phyloP scores from a whole-genome alignment of 768 basidiomycete species.

The Suillus plorans region DNA sequence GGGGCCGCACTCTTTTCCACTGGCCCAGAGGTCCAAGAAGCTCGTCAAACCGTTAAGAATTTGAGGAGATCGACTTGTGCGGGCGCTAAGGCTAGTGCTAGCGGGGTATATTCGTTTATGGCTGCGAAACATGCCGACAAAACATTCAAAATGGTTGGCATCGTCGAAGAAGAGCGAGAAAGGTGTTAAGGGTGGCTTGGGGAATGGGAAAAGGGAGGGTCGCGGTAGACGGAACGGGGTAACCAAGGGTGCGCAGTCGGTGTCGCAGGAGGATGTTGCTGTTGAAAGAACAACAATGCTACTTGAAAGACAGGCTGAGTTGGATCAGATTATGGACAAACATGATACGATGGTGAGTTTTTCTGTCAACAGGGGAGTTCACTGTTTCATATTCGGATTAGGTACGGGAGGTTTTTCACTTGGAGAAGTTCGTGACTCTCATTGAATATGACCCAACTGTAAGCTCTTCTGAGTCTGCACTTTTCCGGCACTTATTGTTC shows the following conservation, averaged over 20 bases:
- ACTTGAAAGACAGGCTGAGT: slow-evolving; percentile 54
- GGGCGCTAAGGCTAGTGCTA: slow-evolving; percentile 10
- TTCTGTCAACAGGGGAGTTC: background rate
- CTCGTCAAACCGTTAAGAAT: slow-evolving; percentile 62
- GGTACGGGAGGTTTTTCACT: slow-evolving; percentile 88
- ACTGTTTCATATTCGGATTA: slow-evolving; percentile 27
- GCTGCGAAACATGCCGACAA: slow-evolving; percentile 22
- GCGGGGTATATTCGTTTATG: slow-evolving; percentile 1
- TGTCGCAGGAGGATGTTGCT: slow-evolving; percentile 22
- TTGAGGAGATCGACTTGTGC: slow-evolving; percentile 54
- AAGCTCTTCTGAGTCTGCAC: slow-evolving; percentile 15
- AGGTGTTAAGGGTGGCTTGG: slow-evolving; percentile 11
- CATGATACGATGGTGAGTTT: slow-evolving; percentile 75
- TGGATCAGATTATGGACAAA: slow-evolving; percentile 57
- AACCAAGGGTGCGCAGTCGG: slow-evolving; percentile 10
- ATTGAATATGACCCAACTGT: slow-evolving; percentile 77
- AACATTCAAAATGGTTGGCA: slow-evolving; percentile 12
- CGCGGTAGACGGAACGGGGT: slow-evolving; percentile 4
- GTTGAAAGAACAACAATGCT: slow-evolving; percentile 48
- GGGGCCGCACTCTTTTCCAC: slow-evolving; percentile 14
- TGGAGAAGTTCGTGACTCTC: slow-evolving; percentile 78
- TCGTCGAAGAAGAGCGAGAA: slow-evolving; percentile 8
- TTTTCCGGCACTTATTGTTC: slow-evolving; percentile 6
- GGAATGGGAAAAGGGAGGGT: slow-evolving; percentile 13
- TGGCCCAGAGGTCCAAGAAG: slow-evolving; percentile 48